These are phyloP conservation scores for Aspergillus quadricinctus DNA, from an alignment of 2,329 filamentous ascomycete species.

Conservation along the genomic window DNA sequence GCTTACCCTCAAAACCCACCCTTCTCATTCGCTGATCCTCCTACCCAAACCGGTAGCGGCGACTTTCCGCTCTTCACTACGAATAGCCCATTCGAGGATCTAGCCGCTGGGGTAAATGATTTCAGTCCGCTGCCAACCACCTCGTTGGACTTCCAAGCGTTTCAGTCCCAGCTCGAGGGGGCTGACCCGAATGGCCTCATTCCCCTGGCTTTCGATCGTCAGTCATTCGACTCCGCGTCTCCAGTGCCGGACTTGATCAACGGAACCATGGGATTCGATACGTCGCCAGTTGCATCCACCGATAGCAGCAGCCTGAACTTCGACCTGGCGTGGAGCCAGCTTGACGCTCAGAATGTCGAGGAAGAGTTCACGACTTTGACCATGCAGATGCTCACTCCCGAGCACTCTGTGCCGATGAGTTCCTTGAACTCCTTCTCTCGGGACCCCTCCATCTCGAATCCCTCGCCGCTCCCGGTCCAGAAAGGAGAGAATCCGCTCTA, in stretches of 20 bases:
- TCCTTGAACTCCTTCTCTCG: conserved; percentile 13
- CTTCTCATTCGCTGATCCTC: conserved; percentile 27
- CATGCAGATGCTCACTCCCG: conserved; percentile 21
- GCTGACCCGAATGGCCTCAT: conserved; percentile 20
- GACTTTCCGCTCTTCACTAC: conserved; percentile 26
- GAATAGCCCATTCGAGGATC: conserved; percentile 11
- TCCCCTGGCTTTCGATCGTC: conserved; percentile 22
- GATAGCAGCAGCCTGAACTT: conserved; percentile 17
- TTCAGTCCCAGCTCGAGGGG: conserved; percentile 18
- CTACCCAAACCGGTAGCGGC: conserved; percentile 13
- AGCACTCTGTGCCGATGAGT: conserved; percentile 9
- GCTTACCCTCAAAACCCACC: conserved; percentile 14
- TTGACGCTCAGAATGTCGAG: conserved; percentile 15
- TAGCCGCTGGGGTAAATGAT: conserved; percentile 16
- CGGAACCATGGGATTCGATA: conserved; percentile 15
- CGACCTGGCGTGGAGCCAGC: conserved; percentile 22
- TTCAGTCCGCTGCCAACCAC: conserved; percentile 13
- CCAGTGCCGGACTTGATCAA: conserved; percentile 18
- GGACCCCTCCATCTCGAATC: conserved; percentile 13
- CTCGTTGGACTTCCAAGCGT: conserved; percentile 23
- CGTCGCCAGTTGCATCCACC: conserved; percentile 19
- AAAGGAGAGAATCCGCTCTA: conserved; percentile 29
- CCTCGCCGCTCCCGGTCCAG: conserved; percentile 20
- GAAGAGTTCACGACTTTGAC: conserved; percentile 24
- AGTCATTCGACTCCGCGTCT: conserved; percentile 22